Evolutionary conservation across 2,329 filamentous ascomycete genomes (phyloP), one percentile per base, ranked within the genome.

Genomic region (Ceratocystis alfenasii): DNA sequence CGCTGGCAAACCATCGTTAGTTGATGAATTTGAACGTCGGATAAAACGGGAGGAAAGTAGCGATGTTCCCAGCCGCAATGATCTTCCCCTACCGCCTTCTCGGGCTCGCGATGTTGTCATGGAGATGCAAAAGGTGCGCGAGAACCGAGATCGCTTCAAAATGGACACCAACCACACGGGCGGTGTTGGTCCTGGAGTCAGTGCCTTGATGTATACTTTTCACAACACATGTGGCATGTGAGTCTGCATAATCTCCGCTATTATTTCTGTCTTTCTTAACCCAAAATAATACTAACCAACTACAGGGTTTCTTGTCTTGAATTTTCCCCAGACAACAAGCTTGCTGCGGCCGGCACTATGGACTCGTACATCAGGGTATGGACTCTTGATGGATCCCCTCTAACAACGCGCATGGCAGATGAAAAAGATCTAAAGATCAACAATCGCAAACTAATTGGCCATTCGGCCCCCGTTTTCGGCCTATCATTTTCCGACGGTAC

Each of bases 341-440:
- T 97, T 33, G 89, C 94, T 46, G 94, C 94, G 28, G 89, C 87
- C 25, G 95, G 94, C 33, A 96, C 92, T 61, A 86, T 88, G 65
- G 92, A 97, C 73, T 97, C 93, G 0, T 97, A 96, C 73, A 95
- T 99, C 71, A 88, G 93, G 17, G 84, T 99, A 12, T 99, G 93
- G 91, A 88, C 88, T 48, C 79, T 97, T 50, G 89, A 96, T 71
- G 94, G 93, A 69, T 88, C 87, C 69, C 83, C 89, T 2, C 83
- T 99, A 12, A 83, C 83, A 59, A 88, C 88, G 15, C 83, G 84
- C 62, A 81, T 86, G 57, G 74, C 78, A 0, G 77, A 79, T 12
- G 83, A 84, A 69, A 82, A 85, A 66, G 81, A 83, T 48, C 73
- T 80, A 68, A 83, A 83, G 75, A 83, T 78, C 71, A 85, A 75